Evolutionary conservation across 208 protist species (phyloP).

Genomic region (Trypanosoma caninum): DNA sequence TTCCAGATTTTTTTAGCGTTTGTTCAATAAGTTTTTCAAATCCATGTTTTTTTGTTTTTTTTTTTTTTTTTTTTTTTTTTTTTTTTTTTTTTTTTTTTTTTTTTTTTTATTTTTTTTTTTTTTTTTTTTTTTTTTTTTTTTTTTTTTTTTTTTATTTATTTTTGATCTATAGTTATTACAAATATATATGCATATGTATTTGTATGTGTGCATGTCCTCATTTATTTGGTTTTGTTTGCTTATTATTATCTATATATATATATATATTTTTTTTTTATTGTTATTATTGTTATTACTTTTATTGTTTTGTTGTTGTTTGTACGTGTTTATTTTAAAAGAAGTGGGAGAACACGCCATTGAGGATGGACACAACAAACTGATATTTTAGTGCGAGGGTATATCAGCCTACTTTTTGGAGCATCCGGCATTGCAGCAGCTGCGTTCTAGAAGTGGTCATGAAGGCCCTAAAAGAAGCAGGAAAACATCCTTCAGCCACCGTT

Average conservation of each 20-base stretch:
- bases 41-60: no score
- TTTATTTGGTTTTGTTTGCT: background rate
- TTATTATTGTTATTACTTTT: background rate
- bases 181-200: background rate
- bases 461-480: no score
- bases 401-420: no score
- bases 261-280: background rate
- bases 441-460: no score
- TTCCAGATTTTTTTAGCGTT: background rate
- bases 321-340: background rate
- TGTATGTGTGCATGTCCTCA: no score
- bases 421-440: no score
- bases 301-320: background rate
- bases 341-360: no score
- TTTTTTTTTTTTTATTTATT: background rate
- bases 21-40: no score
- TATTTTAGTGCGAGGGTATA: no score
- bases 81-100: conserved; percentile 10
- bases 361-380: no score
- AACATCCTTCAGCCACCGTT: no score
- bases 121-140: background rate
- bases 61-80: background rate
- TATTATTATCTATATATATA: background rate
- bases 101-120: conserved; percentile 3
- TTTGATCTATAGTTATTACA: background rate